Percentiles rank a stretch among this genome's conserved stretches.
Conservation (phyloP, 2,329 filamentous ascomycete species). For the Calonectria montana region DNA sequence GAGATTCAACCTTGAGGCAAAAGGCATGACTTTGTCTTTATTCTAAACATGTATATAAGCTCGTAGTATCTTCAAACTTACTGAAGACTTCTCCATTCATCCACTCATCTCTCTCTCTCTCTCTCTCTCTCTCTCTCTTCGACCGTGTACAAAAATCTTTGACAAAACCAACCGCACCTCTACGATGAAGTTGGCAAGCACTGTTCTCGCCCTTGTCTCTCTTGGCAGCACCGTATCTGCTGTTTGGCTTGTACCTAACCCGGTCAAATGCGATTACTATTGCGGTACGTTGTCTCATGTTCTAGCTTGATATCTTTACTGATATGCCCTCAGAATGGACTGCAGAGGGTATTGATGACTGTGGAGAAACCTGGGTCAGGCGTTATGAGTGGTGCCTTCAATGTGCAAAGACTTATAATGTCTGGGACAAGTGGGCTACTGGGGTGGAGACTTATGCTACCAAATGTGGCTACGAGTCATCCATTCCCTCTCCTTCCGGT, state of each 20-base stretch:
- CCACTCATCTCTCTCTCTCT: neutral
- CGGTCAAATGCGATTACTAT: neutral
- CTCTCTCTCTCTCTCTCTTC: no score
- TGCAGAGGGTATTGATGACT: neutral
- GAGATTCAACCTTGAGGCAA: neutral
- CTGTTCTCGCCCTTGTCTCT: neutral
- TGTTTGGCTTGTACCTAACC: neutral
- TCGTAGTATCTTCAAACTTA: neutral
- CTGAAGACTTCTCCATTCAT: neutral
- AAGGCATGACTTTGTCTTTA: neutral
- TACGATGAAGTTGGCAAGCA: neutral
- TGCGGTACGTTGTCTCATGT: neutral
- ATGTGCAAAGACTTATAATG: neutral
- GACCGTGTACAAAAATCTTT: neutral
- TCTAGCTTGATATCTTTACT: neutral
- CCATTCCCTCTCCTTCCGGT: neutral
- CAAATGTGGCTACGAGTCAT: neutral
- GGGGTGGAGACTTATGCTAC: neutral
- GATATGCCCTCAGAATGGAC: neutral
- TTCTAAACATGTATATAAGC: neutral
- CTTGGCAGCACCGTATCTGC: neutral
- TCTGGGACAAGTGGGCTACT: neutral
- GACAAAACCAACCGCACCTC: neutral
- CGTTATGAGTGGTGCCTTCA: neutral
- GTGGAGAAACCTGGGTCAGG: neutral